phyloP scores from a whole-genome alignment of 352 stramenopile genomes.

The Globisporangium barbulae region DNA sequence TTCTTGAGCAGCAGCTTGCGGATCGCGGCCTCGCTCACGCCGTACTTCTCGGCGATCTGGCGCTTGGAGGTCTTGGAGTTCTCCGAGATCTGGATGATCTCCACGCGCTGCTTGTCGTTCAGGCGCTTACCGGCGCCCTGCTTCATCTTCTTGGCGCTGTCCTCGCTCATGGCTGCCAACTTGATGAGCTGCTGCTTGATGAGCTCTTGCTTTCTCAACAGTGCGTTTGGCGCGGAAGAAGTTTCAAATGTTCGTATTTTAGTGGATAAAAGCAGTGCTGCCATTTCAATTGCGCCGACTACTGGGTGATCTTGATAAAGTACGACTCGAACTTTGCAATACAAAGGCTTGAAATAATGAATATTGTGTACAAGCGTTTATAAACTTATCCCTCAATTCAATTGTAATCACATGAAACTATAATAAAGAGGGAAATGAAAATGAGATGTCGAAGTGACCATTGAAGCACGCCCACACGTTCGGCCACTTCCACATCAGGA shows the following conservation, averaged over 20 bases:
- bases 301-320: too few relatives aligned
- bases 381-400: background rate
- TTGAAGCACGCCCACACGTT: background rate
- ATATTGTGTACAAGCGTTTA: too few relatives aligned
- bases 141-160: slow-evolving; percentile 57
- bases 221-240: background rate
- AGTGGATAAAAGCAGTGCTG: background rate
- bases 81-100: slow-evolving; percentile 82
- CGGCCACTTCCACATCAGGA: slow-evolving; percentile 8
- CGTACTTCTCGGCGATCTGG: slow-evolving; percentile 71
- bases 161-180: slow-evolving; percentile 22
- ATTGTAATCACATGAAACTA: background rate
- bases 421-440: background rate
- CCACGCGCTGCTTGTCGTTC: slow-evolving; percentile 78
- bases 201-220: too few relatives aligned
- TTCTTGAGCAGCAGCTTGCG: slow-evolving; percentile 81
- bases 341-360: too few relatives aligned
- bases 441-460: background rate
- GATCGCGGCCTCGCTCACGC: slow-evolving; percentile 76
- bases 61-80: slow-evolving; percentile 79
- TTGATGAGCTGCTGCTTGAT: background rate
- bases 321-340: too few relatives aligned
- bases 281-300: background rate
- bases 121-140: slow-evolving; percentile 69
- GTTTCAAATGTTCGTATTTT: background rate